These are phyloP conservation scores for Gynochthodes officinalis DNA, from an alignment of 257 asterid genomes.

Conservation along the genomic window DNA sequence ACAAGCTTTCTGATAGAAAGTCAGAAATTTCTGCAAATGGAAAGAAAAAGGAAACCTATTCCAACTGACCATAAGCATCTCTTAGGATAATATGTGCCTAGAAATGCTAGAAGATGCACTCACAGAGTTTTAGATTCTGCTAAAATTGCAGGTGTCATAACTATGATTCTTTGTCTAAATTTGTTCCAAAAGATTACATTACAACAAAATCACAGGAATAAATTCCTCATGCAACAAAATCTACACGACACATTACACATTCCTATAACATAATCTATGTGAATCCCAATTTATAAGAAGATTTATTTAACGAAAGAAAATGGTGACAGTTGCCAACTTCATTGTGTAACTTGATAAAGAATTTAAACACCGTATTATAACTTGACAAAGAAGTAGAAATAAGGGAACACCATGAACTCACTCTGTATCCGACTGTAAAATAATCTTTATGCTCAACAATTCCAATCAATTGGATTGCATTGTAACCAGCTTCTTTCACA, in stretches of 20 bases:
- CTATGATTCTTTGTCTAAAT: not conserved
- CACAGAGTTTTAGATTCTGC: not conserved
- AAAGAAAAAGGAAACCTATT: not conserved
- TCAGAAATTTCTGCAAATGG: not conserved
- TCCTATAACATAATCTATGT: not conserved
- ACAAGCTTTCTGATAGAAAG: not conserved
- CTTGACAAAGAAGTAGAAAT: slow-evolving; percentile 1
- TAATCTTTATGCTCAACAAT: slow-evolving; percentile 94
- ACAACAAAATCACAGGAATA: not conserved
- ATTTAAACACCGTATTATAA: not conserved
- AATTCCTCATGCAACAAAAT: not conserved
- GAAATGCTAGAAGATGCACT: not conserved
- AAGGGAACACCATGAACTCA: slow-evolving; percentile 37
- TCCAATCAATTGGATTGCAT: slow-evolving; percentile 87
- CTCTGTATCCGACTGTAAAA: slow-evolving; percentile 83
- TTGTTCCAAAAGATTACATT: not conserved
- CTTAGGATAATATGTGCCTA: not conserved
- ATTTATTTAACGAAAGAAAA: not conserved
- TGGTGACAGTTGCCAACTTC: not conserved
- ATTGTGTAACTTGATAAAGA: too few species aligned
- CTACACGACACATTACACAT: not conserved
- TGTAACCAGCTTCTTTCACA: slow-evolving; percentile 93
- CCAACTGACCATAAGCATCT: not conserved
- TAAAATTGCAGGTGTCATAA: not conserved
- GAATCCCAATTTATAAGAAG: not conserved